Evolutionary conservation across 495 filamentous ascomycete genomes (phyloP), one percentile per base, ranked within the genome.

Genomic region (Penicillium diatomitis): DNA sequence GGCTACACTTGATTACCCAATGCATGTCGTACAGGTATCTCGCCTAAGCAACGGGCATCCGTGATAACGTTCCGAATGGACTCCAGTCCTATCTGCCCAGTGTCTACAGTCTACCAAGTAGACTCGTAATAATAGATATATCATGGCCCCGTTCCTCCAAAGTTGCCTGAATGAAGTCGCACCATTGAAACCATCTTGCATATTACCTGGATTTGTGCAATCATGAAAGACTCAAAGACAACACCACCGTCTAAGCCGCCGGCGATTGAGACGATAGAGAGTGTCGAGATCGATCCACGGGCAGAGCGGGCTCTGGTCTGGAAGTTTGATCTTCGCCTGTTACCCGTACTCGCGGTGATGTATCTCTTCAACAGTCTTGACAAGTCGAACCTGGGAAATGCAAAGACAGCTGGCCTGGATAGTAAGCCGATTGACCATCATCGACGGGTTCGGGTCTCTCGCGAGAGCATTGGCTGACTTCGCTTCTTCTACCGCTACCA

Each of bases 331-430:
- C 56, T 79, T 43, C 75, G 80, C 30, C 59, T 86, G 38, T 62
- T 86, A 8, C 82, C 82, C 0, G 74, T 84, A 4, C 55, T 86
- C 39, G 82, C 82, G 29, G 38, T 81, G 1, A 86, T 86, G 82
- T 82, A 83, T 54, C 66, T 82, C 32, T 81, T 82, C 65, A 83
- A 82, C 57, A 70, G 71, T 12, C 69, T 85, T n/a, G 82, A 85
- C 57, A 85, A 85, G 51, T 78, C 77, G 7, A 86, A 86, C 52
- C 54, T 86, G 32, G 77, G 80, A 46, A 88, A 88, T 57, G 85
- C 85, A 8, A 77, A 88, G 62, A 87, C 84, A 0, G 81, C 73
- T 52, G 76, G 78, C 7, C 68, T 78, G 35, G 60, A 66, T 4
- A 79, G 71, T 70, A 64, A 56, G 33, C 41, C 30, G 9, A 6